Evolutionary conservation across 805 yeast genomes (phyloP).

Genomic region (Candida golubevii): DNA sequence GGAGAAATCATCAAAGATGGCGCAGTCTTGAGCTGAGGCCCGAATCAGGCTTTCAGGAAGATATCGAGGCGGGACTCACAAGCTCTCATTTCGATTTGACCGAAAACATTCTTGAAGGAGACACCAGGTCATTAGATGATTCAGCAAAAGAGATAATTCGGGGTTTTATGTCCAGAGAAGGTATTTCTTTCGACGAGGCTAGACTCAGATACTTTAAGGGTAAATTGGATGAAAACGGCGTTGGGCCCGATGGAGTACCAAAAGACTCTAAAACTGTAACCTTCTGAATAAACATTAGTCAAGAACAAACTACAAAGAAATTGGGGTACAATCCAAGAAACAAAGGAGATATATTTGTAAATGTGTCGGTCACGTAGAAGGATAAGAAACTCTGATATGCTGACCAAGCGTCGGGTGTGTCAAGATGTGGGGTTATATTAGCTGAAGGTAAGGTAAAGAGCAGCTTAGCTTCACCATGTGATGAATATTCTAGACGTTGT

Average conservation of each 20-base stretch:
- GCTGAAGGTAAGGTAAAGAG: too few species aligned
- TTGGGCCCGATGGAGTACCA: constrained; percentile 65
- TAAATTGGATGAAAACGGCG: constrained; percentile 37
- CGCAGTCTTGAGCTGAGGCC: constrained; percentile 8
- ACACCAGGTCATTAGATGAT: constrained; percentile 53
- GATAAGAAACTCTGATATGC: too few species aligned
- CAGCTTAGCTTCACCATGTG: too few species aligned
- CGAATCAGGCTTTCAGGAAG: constrained; percentile 31
- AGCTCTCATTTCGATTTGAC: constrained; percentile 56
- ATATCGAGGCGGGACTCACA: constrained; percentile 50
- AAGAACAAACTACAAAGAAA: too few species aligned
- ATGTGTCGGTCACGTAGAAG: too few species aligned
- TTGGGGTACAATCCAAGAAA: too few species aligned
- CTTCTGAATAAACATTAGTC: constrained; percentile 18
- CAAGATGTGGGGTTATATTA: too few species aligned
- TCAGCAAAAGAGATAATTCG: constrained; percentile 48
- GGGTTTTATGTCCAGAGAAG: constrained; percentile 48
- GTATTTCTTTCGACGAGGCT: constrained; percentile 65
- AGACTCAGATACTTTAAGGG: constrained; percentile 47
- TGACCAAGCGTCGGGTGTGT: too few species aligned
- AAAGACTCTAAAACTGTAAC: constrained; percentile 61
- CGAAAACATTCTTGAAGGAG: constrained; percentile 40
- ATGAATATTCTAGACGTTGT: too few species aligned
- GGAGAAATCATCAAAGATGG: constrained; percentile 12
- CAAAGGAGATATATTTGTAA: too few species aligned